phyloP scores from a whole-genome alignment of 2,329 filamentous ascomycete species.

The Exophiala phaeomuriformis region DNA sequence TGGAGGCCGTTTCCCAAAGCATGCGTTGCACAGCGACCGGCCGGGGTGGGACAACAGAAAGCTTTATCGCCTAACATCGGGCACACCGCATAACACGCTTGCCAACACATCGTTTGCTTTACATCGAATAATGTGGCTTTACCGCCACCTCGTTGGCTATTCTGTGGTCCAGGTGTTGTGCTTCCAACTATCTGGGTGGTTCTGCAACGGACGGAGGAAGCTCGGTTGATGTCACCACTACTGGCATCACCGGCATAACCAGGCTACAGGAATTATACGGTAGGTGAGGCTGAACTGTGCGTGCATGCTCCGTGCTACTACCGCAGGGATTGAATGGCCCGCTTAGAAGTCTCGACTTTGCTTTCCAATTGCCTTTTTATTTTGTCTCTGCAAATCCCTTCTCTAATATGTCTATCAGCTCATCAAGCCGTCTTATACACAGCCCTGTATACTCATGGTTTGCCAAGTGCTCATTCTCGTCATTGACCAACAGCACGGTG shows the following conservation, averaged over 20 bases:
- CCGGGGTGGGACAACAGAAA: background rate
- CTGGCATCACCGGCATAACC: background rate
- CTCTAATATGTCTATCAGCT: constrained; percentile 68
- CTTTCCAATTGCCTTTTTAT: background rate
- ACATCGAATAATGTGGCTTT: constrained; percentile 7
- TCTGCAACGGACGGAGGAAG: background rate
- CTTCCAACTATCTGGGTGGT: too few species aligned
- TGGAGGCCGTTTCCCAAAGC: constrained; percentile 1
- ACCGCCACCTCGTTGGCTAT: background rate
- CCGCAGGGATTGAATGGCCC: background rate
- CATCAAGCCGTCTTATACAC: constrained; percentile 63
- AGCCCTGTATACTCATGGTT: constrained; percentile 71
- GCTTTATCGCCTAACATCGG: background rate
- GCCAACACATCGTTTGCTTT: constrained; percentile 14
- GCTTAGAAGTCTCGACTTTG: background rate
- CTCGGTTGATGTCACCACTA: background rate
- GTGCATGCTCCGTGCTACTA: background rate
- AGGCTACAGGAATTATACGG: background rate
- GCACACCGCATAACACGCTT: constrained; percentile 6
- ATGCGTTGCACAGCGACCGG: constrained; percentile 2
- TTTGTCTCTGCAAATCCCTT: constrained; percentile 57
- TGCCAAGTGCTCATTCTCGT: constrained; percentile 65
- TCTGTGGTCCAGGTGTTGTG: background rate
- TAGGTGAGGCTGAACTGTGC: background rate
- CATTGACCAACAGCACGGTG: constrained; percentile 80